These are phyloP conservation scores for Pestalotiopsis sp. DNA, from an alignment of 2,329 filamentous ascomycete species.

Conservation along the genomic window DNA sequence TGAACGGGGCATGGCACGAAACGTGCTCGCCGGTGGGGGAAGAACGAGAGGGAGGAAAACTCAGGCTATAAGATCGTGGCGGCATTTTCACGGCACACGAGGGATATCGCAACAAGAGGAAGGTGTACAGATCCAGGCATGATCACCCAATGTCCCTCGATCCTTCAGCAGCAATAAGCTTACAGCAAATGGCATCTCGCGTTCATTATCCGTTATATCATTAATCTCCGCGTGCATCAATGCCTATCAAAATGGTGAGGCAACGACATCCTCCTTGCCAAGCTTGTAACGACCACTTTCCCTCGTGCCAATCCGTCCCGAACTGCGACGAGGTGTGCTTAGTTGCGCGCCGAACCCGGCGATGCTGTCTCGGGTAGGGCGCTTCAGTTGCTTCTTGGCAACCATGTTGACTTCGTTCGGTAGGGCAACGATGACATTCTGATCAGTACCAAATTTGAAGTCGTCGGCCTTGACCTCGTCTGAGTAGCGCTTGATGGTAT, in stretches of 20 bases:
- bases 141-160: no score
- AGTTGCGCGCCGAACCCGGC: constrained; percentile 58
- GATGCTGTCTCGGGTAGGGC: constrained; percentile 92
- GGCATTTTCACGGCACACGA: no score
- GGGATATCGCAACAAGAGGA: no score
- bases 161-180: no score
- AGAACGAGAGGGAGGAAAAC: no score
- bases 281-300: constrained; percentile 70
- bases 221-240: background rate
- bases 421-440: constrained; percentile 95
- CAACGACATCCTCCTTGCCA: constrained; percentile 80
- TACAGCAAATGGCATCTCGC: no score
- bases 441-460: constrained; percentile 95
- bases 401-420: constrained; percentile 99
- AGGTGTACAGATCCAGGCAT: no score
- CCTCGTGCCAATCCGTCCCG: constrained; percentile 52
- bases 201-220: background rate
- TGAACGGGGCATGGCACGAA: no score
- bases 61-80: no score
- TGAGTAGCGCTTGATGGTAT: constrained; percentile 93
- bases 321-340: constrained; percentile 51
- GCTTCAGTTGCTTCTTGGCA: constrained; percentile 79
- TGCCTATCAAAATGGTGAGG: constrained; percentile 56
- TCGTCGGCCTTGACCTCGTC: constrained; percentile 98
- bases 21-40: no score